Conservation (phyloP, 148 eudicot species). For the Amaranthus palmeri region DNA sequence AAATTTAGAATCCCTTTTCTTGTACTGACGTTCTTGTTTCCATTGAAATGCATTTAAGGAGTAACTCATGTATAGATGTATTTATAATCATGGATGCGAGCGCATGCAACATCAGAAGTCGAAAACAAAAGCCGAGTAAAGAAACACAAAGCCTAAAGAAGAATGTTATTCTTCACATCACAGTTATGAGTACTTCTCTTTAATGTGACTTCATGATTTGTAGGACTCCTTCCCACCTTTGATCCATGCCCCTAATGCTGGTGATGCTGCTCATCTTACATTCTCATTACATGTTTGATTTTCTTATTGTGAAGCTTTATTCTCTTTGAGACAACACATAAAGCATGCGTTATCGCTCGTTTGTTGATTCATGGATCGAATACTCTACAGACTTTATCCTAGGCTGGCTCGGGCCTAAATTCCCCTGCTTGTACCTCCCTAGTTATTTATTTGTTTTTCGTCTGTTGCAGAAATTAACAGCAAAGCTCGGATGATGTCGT, state of each 20-base stretch:
- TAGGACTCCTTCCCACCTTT: constrained; percentile 68
- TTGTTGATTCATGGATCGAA: background rate
- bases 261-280: constrained; percentile 64
- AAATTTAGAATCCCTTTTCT: constrained; percentile 7
- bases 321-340: background rate
- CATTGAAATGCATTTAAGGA: no score
- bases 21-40: background rate
- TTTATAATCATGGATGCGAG: no score
- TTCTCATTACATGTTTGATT: background rate
- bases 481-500: no score
- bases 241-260: constrained; percentile 88
- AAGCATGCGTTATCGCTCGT: background rate
- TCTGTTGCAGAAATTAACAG: no score
- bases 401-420: constrained; percentile 43
- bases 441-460: no score
- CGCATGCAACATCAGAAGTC: no score
- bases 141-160: background rate
- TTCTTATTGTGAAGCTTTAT: background rate
- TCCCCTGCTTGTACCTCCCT: constrained; percentile 38
- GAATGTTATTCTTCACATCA: background rate
- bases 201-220: background rate
- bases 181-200: background rate
- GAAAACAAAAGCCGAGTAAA: background rate
- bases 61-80: no score
- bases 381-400: constrained; percentile 38